Evolutionary conservation across 208 protist genomes (phyloP).

Genomic region (Crithidia fasciculata): DNA sequence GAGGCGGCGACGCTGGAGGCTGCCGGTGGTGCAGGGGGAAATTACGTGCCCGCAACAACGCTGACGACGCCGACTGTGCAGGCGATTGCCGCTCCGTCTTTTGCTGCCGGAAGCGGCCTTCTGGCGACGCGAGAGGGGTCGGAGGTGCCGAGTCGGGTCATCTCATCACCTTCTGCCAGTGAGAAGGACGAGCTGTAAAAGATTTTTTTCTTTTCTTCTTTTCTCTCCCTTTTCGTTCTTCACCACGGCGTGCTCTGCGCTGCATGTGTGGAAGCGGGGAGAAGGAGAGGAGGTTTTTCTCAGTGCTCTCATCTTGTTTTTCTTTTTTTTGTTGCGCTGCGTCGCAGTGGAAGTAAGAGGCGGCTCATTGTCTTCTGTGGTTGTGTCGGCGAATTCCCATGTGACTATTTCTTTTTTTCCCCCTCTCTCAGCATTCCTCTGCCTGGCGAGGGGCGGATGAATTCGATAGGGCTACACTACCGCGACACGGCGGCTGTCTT

Average conservation of each 20-base stretch:
- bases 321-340: background rate
- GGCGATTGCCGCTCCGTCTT: background rate
- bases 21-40: background rate
- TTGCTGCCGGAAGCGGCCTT: background rate
- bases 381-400: no score
- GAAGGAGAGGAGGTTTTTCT: no score
- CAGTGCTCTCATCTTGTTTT: no score
- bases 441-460: no score
- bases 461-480: no score
- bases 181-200: constrained; percentile 9
- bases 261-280: no score
- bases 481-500: no score
- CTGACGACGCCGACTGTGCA: constrained; percentile 2
- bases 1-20: constrained; percentile 36
- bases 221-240: background rate
- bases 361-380: no score
- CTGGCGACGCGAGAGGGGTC: background rate
- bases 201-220: constrained; percentile 6
- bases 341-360: background rate
- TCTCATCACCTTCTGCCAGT: constrained; percentile 15
- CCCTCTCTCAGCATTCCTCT: no score
- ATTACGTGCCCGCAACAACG: background rate
- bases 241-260: no score
- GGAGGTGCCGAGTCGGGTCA: constrained; percentile 1
- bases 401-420: no score